Percentiles rank a stretch among this genome's conserved stretches.
Conservation (phyloP, 2,329 filamentous ascomycete species). For the Arachnomyces sp. region DNA sequence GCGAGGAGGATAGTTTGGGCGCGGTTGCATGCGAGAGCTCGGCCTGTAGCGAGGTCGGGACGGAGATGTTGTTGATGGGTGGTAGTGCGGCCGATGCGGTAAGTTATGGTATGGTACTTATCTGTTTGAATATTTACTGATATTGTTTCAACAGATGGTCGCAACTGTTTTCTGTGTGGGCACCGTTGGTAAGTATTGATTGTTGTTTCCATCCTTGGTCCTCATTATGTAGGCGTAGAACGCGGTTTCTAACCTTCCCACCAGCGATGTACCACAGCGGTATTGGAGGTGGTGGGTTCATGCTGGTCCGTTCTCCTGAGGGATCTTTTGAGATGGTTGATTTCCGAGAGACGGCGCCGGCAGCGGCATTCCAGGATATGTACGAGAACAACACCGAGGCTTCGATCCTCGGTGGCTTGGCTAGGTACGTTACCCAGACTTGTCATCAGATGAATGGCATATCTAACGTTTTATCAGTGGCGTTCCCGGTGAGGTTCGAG, state of each 20-base stretch:
- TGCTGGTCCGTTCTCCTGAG: conserved; percentile 64
- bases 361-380: conserved; percentile 77
- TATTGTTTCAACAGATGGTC: conserved; percentile 44
- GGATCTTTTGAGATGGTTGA: conserved; percentile 83
- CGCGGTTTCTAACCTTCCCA: no score
- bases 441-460: conserved; percentile 1
- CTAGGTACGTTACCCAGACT: conserved; percentile 37
- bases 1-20: conserved; percentile 34
- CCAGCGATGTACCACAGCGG: conserved; percentile 68
- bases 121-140: background rate
- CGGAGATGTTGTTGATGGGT: conserved; percentile 53
- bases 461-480: conserved; percentile 33
- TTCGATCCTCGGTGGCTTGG: conserved; percentile 65
- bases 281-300: conserved; percentile 86
- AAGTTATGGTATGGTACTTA: conserved; percentile 17
- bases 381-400: conserved; percentile 61
- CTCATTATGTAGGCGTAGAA: conserved; percentile 1
- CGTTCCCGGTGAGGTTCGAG: conserved; percentile 57
- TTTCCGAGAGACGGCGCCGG: conserved; percentile 81
- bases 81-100: conserved; percentile 69
- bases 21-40: conserved; percentile 64
- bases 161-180: conserved; percentile 69
- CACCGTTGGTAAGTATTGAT: conserved; percentile 49
- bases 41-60: conserved; percentile 63
- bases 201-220: background rate